Conservation (phyloP, 768 basidiomycete genomes). For the Tylopilus felleus region DNA sequence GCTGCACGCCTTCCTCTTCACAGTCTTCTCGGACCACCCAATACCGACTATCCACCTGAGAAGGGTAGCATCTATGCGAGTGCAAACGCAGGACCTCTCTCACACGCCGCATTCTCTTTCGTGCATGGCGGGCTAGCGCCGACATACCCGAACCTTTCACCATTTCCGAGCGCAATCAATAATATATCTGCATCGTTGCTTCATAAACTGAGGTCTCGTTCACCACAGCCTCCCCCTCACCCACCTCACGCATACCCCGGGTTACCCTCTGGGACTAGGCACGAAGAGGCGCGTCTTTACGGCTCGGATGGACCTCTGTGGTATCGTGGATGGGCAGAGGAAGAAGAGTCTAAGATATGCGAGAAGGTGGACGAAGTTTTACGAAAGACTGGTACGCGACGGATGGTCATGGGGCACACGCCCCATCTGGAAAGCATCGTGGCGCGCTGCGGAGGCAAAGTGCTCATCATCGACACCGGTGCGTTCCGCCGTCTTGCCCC, state of each 20-base stretch:
- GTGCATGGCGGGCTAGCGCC: conserved; percentile 91
- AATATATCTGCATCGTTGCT: conserved; percentile 67
- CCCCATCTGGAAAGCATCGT: conserved; percentile 87
- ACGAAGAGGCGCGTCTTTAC: conserved; percentile 70
- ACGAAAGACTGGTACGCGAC: conserved; percentile 70
- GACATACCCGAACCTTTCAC: conserved; percentile 66
- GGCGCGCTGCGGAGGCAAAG: conserved; percentile 83
- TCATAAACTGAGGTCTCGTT: conserved; percentile 59
- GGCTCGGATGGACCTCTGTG: conserved; percentile 80
- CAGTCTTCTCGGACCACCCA: conserved; percentile 61
- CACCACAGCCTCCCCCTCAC: conserved; percentile 68
- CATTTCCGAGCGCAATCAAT: conserved; percentile 86
- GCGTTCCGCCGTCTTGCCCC: conserved; percentile 1
- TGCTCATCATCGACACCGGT: conserved; percentile 97
- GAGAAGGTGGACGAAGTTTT: conserved; percentile 66
- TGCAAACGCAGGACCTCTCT: conserved; percentile 47
- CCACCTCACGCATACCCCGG: conserved; percentile 76
- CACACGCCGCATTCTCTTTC: conserved; percentile 83
- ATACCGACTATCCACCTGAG: conserved; percentile 54
- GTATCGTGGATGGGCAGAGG: conserved; percentile 92
- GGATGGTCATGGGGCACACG: conserved; percentile 97
- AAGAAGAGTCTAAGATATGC: conserved; percentile 68
- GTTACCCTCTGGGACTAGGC: conserved; percentile 62
- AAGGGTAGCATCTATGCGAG: conserved; percentile 28
- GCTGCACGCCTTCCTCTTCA: conserved; percentile 81